Base-by-base conservation (phyloP, 2,329 filamentous ascomycete genomes). In the Didymella pinodella region DNA sequence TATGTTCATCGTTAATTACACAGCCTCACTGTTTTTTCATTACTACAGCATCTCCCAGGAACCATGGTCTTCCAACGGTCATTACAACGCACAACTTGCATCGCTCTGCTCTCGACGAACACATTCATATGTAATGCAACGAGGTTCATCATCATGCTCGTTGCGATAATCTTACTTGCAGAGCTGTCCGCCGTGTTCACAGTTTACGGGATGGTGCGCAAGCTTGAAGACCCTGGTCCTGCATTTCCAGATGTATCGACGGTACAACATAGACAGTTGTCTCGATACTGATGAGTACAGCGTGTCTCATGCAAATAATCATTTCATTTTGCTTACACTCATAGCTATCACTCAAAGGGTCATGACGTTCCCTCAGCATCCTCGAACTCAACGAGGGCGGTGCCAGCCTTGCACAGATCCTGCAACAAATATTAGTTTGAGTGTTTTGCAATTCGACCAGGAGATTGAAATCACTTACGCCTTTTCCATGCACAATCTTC, bases 401-500 rank as follows among this genome's bases (percentile, higher is more conserved):
- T 82, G 7, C 81, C 81, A 38, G 80, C 81, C 63, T 82, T 83
- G 53, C 73, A 77, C 20, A 76, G 52, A 64, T 76, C 75, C 66
- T 71, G 45, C 29, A 47, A 32, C 20, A 10, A 5, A 32, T 5
- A 55, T 68, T 55, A 72, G 65, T 43, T 41, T 18, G 28, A 28
- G 20, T 25, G 6, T 47, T 16, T 7, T n/a, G n/a, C 16, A 7
- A 5, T 36, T n/a, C 14, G 32, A 36, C 16, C 4, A 16, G 44
- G 14, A 7, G 4, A 41, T 2, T 25, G 20, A 8, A 41, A 5
- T 7, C 7, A 74, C 77, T 73, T 67, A 78, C 78, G 25, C 83
- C 83, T 50, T 75, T 78, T 7, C 75, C 70, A 70, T 84, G 82
- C 47, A 84, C 82, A 18, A 85, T 75, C 69, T 74, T 79, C 57